A percentile compares a stretch with the other conserved stretches of the same genome.
Evolutionary conservation across 2,329 filamentous ascomycete genomes (phyloP).

Genomic region (Hirsutella minnesotensis): DNA sequence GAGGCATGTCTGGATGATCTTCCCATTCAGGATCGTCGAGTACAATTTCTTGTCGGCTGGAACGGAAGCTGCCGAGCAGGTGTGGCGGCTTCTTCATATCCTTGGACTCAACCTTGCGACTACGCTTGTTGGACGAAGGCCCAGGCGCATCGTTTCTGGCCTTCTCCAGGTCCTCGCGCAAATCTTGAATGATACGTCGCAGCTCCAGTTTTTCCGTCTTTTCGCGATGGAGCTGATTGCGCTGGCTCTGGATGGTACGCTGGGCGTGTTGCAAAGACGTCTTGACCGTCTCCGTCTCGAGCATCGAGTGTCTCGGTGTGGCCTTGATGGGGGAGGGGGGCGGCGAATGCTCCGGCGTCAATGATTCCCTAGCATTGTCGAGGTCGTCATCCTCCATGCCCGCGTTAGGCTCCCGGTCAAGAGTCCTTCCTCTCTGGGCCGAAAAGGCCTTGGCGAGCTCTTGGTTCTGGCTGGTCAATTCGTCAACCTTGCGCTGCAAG

Average conservation of each 20-base stretch:
- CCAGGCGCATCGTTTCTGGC: conserved; percentile 40
- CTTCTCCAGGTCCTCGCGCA: conserved; percentile 80
- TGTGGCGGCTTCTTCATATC: conserved; percentile 70
- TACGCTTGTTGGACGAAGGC: conserved; percentile 42
- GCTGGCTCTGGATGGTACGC: conserved; percentile 89
- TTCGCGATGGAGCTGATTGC: conserved; percentile 89
- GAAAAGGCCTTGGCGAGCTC: conserved; percentile 80
- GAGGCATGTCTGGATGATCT: conserved; percentile 45
- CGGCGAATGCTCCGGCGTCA: conserved; percentile 80
- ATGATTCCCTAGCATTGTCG: conserved; percentile 53
- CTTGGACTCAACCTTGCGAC: conserved; percentile 49
- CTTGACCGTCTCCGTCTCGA: conserved; percentile 94
- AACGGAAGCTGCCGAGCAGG: conserved; percentile 65
- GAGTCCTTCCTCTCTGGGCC: conserved; percentile 53
- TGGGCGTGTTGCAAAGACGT: conserved; percentile 91
- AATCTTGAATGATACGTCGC: conserved; percentile 88
- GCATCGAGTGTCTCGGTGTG: conserved; percentile 76
- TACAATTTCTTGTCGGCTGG: conserved; percentile 65
- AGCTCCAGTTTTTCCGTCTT: conserved; percentile 98
- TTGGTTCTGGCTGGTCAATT: conserved; percentile 78
- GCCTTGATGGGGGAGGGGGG: conserved; percentile 83
- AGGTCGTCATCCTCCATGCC: conserved; percentile 50
- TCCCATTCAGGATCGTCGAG: conserved; percentile 83
- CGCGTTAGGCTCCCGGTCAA: conserved; percentile 51
- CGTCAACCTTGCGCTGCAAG: conserved; percentile 76